Conservation (phyloP, 2,329 filamentous ascomycete species). For the Didymella arachidicola region DNA sequence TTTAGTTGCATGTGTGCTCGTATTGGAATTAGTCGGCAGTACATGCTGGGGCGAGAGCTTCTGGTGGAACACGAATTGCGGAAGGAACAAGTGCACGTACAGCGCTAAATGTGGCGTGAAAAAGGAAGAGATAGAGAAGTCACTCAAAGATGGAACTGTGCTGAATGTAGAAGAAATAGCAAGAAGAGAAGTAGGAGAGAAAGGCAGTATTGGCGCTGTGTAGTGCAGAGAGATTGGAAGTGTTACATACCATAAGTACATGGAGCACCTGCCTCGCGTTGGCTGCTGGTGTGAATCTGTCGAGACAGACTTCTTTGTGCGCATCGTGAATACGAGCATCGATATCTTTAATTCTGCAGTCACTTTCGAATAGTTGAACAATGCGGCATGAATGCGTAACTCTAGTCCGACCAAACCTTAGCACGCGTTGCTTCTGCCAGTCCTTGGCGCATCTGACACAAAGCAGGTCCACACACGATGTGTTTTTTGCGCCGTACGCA, state of each 20-base stretch:
- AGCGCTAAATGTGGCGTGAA: constrained; percentile 41
- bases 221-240: background rate
- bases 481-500: background rate
- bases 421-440: background rate
- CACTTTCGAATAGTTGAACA: background rate
- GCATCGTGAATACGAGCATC: background rate
- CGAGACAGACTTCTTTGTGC: background rate
- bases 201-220: constrained; percentile 29
- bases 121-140: constrained; percentile 43
- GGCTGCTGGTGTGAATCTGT: background rate
- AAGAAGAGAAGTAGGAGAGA: constrained; percentile 37
- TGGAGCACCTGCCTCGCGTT: background rate
- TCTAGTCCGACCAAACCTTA: background rate
- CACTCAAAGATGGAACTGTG: constrained; percentile 38
- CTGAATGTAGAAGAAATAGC: constrained; percentile 49
- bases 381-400: background rate
- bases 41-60: constrained; percentile 42
- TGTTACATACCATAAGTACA: too few relatives aligned
- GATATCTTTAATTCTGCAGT: background rate
- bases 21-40: constrained; percentile 47
- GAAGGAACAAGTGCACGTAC: constrained; percentile 38
- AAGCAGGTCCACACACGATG: background rate
- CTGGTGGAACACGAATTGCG: constrained; percentile 37
- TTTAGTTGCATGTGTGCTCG: constrained; percentile 46
- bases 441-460: background rate